These are phyloP conservation scores for Amaranthus palmeri DNA, from an alignment of 148 eudicot species.

Conservation along the genomic window DNA sequence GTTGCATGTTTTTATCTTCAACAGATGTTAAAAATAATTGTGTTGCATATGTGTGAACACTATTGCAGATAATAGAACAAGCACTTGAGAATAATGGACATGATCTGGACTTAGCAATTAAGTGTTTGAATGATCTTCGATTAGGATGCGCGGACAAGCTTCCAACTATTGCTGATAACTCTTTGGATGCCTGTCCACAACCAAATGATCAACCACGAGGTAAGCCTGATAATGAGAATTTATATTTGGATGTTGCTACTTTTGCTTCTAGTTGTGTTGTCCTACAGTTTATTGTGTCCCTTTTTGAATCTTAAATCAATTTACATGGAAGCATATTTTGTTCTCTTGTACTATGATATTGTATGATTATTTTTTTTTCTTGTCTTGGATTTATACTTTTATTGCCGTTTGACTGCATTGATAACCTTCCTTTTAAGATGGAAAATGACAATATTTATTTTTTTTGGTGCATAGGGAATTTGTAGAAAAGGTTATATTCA, in stretches of 20 bases:
- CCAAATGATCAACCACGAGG: conserved; percentile 32
- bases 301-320: neutral
- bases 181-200: conserved; percentile 32
- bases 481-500: too few species aligned
- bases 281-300: neutral
- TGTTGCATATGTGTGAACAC: neutral
- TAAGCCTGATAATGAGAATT: conserved; percentile 4
- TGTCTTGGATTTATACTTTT: too few species aligned
- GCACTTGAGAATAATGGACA: conserved; percentile 67
- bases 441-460: too few species aligned
- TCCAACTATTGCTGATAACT: conserved; percentile 23
- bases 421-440: too few species aligned
- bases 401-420: too few species aligned
- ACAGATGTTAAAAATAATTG: neutral
- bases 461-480: too few species aligned
- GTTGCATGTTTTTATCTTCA: neutral
- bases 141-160: conserved; percentile 43
- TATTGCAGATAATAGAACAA: conserved; percentile 59
- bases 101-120: conserved; percentile 75
- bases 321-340: neutral
- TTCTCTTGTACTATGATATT: neutral
- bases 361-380: too few species aligned
- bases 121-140: conserved; percentile 66
- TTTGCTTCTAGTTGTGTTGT: neutral
- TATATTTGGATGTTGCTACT: neutral